Evolutionary conservation across 202 grass and related monocot species (phyloP), one percentile per base, ranked within the genome.

Genomic region (Panicum virgatum): DNA sequence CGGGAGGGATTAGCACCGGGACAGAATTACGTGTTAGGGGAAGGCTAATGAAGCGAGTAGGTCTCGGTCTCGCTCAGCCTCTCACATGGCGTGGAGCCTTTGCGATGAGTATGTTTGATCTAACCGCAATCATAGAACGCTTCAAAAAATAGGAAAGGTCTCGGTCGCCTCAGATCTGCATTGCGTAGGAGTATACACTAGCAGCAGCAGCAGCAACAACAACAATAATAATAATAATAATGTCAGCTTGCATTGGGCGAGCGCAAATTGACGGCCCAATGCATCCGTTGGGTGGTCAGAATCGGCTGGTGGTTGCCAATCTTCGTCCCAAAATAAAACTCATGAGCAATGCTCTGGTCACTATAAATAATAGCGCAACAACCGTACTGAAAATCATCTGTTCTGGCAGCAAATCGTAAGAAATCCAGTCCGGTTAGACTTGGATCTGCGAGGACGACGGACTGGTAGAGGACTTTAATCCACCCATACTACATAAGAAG

Each of bases 121-220:
- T 39, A 79, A 86, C 79, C 51, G 68, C 88, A 86, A 83, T 79
- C 83, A 83, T 86, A 74, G 74, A 82, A 86, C 72, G 79, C 88
- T 82, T 90, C 60, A 86, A 52, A 86, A 73, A 47, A 61, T 74
- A 68, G 66, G 80, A 90, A 86, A 86, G 67, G 88, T 46, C 83
- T 1, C 26, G 0, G 79, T 83, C 79, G 34, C 67, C 60, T 67
- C 79, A 83, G 59, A 77, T 73, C 60, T 82, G 62, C 27, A 27
- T 60, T 44, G 50, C 44, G n/a, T n/a, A n/a, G n/a, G n/a, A n/a
- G n/a, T n/a, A n/a, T n/a, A 43, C 64, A 66, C 48, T 73, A 63
- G 62, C 47, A 32, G 32, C 32, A 32, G 32, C 30, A 66, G 9
- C 44, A 10, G 5, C 6, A 25, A 0, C 58, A 61, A 1, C 29